Conservation (phyloP, 257 asterid genomes). For the Solanum infundibuliforme region DNA sequence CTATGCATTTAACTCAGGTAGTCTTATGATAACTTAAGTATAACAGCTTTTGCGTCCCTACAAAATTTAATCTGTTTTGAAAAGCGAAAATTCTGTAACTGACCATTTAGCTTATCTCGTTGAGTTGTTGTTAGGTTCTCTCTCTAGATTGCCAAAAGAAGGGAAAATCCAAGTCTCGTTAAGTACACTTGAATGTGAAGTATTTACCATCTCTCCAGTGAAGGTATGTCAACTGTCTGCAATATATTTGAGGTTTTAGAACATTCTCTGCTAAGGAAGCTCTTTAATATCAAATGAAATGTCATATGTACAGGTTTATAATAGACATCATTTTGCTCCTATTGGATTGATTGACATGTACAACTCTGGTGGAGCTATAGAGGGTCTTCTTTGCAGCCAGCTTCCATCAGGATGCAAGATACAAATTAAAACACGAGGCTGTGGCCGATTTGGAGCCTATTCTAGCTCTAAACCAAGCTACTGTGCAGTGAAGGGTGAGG, state of each 20-base stretch:
- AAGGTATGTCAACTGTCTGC: constrained; percentile 7
- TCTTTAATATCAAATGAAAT: background rate
- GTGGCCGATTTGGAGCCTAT: constrained; percentile 62
- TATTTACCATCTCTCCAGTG: constrained; percentile 46
- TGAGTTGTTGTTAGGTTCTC: constrained; percentile 23
- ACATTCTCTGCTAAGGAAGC: background rate
- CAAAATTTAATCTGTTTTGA: background rate
- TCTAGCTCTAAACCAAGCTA: constrained; percentile 41
- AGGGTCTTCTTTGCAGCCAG: background rate
- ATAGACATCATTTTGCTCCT: constrained; percentile 13
- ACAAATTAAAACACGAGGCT: constrained; percentile 28
- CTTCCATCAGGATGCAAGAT: background rate
- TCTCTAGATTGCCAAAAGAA: constrained; percentile 24
- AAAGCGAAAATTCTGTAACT: background rate
- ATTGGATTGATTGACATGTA: constrained; percentile 43
- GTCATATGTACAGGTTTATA: background rate
- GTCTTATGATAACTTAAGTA: background rate
- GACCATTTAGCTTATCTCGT: background rate
- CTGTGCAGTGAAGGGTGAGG: constrained; percentile 33
- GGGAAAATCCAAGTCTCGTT: constrained; percentile 24
- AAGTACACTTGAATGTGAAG: constrained; percentile 31
- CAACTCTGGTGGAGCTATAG: constrained; percentile 43
- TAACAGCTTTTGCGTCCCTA: background rate
- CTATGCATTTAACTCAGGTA: constrained; percentile 42
- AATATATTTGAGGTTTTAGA: background rate